Evolutionary conservation across 1,284 basidiomycete genomes (phyloP).

Genomic region (Rhodotorula mucilaginosa): DNA sequence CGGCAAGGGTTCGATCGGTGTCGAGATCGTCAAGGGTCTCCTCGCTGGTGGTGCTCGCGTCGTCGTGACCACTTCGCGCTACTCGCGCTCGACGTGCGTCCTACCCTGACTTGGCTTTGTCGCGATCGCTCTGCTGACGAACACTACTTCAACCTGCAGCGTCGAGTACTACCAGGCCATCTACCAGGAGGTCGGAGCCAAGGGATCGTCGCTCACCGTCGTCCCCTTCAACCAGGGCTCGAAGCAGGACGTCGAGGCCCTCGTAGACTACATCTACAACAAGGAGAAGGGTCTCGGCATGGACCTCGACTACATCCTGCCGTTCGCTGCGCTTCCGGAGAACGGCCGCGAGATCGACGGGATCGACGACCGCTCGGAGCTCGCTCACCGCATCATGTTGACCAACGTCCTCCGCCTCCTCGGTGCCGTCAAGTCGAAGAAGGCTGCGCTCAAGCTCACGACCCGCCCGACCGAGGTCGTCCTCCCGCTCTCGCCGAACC

Average conservation of each 20-base stretch:
- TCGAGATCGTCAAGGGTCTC: slow-evolving; percentile 94
- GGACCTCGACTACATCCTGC: slow-evolving; percentile 96
- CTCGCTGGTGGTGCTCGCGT: slow-evolving; percentile 94
- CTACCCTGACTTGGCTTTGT: background rate
- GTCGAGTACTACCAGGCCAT: slow-evolving; percentile 99
- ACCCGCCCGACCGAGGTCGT: slow-evolving; percentile 98
- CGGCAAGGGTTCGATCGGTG: slow-evolving; percentile 94
- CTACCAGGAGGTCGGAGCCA: slow-evolving; percentile 91
- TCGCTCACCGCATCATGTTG: slow-evolving; percentile 77
- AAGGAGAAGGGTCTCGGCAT: slow-evolving; percentile 59
- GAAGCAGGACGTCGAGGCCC: slow-evolving; percentile 93
- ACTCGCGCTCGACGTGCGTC: slow-evolving; percentile 40
- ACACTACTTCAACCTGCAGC: slow-evolving; percentile 54
- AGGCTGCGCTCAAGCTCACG: slow-evolving; percentile 91
- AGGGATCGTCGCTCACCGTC: slow-evolving; percentile 91
- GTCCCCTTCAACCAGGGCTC: slow-evolving; percentile 99
- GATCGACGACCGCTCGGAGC: slow-evolving; percentile 93
- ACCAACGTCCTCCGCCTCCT: slow-evolving; percentile 89
- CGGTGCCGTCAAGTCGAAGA: slow-evolving; percentile 96
- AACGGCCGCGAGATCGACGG: slow-evolving; percentile 97
- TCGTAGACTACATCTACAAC: slow-evolving; percentile 97
- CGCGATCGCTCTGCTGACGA: slow-evolving; percentile 19
- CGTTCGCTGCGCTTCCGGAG: slow-evolving; percentile 96
- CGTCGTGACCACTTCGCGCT: slow-evolving; percentile 88
- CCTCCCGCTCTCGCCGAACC: slow-evolving; percentile 94